Conservation (phyloP, 2,329 filamentous ascomycete species). For the Byssoonygena ceratinophila region DNA sequence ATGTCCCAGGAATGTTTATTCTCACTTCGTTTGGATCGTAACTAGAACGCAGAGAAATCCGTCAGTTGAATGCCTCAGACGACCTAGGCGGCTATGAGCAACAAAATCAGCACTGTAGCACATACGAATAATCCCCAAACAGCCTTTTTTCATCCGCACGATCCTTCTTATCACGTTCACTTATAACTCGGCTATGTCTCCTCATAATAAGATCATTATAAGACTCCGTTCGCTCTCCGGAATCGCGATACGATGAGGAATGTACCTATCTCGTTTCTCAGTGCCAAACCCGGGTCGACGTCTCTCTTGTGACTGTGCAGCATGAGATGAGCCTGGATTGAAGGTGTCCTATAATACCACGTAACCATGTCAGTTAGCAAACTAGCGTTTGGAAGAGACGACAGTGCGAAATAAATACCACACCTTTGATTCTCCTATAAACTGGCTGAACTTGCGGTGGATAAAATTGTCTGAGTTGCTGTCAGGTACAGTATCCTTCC, state of each 20-base stretch:
- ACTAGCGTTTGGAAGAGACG: too few relatives aligned
- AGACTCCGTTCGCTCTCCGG: neutral
- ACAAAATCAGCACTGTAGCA: neutral
- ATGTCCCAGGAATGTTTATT: slow-evolving; percentile 1
- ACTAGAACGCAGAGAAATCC: neutral
- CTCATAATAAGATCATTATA: neutral
- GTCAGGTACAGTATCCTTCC: slow-evolving; percentile 12
- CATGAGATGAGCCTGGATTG: neutral
- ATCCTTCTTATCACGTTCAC: neutral
- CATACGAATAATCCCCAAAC: slow-evolving; percentile 9
- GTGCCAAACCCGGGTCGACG: neutral
- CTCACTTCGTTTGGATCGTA: slow-evolving; percentile 5
- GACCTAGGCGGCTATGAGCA: neutral
- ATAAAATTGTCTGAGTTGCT: neutral
- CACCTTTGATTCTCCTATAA: neutral
- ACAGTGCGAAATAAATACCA: too few relatives aligned
- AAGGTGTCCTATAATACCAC: neutral
- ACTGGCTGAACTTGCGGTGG: slow-evolving; percentile 4
- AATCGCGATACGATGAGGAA: neutral
- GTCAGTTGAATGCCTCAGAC: neutral
- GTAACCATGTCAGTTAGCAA: neutral
- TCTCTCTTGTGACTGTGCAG: neutral
- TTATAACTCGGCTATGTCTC: neutral
- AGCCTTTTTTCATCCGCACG: slow-evolving; percentile 14
- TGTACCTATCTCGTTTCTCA: neutral